phyloP scores from a whole-genome alignment of 2,329 filamentous ascomycete species.

The Plectosphaerella plurivora region DNA sequence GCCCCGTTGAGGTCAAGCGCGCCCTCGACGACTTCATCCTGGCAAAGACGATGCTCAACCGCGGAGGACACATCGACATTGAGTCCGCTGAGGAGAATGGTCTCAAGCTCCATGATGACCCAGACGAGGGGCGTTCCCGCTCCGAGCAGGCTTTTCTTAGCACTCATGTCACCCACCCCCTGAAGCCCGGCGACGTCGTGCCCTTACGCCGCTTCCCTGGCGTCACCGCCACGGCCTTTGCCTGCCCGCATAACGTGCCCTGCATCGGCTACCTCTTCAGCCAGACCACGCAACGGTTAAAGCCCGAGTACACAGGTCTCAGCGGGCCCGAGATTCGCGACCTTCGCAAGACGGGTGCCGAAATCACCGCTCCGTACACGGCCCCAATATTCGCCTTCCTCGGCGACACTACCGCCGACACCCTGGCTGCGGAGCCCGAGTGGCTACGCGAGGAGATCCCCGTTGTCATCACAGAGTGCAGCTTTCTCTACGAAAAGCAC shows the following conservation, averaged over 20 bases:
- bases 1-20: slow-evolving; percentile 32
- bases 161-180: slow-evolving; percentile 34
- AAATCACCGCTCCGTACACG: slow-evolving; percentile 33
- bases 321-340: slow-evolving; percentile 29
- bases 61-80: slow-evolving; percentile 28
- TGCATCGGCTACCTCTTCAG: slow-evolving; percentile 43
- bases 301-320: slow-evolving; percentile 28
- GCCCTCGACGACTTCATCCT: slow-evolving; percentile 34
- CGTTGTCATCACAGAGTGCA: slow-evolving; percentile 46
- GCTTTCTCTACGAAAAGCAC: slow-evolving; percentile 39
- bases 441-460: slow-evolving; percentile 34
- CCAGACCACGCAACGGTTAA: slow-evolving; percentile 31
- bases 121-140: slow-evolving; percentile 11
- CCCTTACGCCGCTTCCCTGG: slow-evolving; percentile 27
- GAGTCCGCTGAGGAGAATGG: slow-evolving; percentile 17
- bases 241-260: slow-evolving; percentile 42
- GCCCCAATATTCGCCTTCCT: slow-evolving; percentile 41
- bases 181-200: slow-evolving; percentile 29
- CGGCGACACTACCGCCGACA: slow-evolving; percentile 39
- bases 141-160: slow-evolving; percentile 20
- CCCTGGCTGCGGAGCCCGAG: slow-evolving; percentile 29
- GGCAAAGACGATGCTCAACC: slow-evolving; percentile 35
- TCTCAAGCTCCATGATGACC: slow-evolving; percentile 9
- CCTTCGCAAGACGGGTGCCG: slow-evolving; percentile 29
- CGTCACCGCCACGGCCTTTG: slow-evolving; percentile 36